Evolutionary conservation across 164 flowering plant genomes (phyloP), one percentile per base, ranked within the genome.

Genomic region (Dillenia suffruticosa): DNA sequence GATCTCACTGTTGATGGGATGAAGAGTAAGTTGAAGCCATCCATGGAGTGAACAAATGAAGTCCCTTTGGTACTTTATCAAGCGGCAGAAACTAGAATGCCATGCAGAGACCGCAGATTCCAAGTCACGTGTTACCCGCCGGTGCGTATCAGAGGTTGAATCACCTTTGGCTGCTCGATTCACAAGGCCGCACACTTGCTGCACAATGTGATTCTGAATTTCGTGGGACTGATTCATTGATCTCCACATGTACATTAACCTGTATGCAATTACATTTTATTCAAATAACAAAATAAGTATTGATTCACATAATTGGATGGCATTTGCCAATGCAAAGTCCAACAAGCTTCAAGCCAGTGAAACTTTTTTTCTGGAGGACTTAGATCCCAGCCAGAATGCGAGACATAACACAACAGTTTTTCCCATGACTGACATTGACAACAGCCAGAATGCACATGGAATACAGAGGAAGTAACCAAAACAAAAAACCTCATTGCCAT

Each of bases 231-330:
- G 89, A 70, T 95, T 82, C 99, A 95, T 95, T 10, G 94, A 71
- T 70, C 78, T 81, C 99, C 99, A 95, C 99, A 92, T 95, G 81
- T 84, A 83, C 96, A 86, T 88, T 52, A 85, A 70, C 75, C 99
- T 95, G 79, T 72, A 81, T 56, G 13, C 10, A 50, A 46, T 47
- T 26, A 14, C 24, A 53, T 40, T 4, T 32, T 32, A 32, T 32
- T 32, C 40, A 32, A 32, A 32, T 32, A 32, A 32, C 5, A 32
- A 32, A 32, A 32, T 32, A 32, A 32, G 40, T 32, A 5, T 32
- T 32, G 40, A 6, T 32, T 32, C 40, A 32, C 6, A 32, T 32
- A 5, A 32, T 32, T 4, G 40, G 40, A 32, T 32, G 40, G 40
- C 40, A 32, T 32, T 32, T 32, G 40, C 40, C 40, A 32, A 32